Percentiles rank a stretch among this genome's conserved stretches.
These are phyloP conservation scores for Boeremia exigua DNA, from an alignment of 2,329 filamentous ascomycete species.

Conservation along the genomic window DNA sequence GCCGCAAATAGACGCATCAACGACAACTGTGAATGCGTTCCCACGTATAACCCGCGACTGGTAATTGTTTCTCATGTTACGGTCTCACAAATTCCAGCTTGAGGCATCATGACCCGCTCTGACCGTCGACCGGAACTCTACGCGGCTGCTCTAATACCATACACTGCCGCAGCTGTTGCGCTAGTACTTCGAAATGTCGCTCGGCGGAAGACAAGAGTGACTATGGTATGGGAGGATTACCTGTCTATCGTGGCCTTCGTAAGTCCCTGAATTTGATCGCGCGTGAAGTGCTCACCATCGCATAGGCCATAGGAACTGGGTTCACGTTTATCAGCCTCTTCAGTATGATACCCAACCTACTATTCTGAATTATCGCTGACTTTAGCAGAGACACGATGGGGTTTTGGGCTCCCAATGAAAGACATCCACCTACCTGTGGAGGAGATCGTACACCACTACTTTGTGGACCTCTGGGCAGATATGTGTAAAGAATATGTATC, in stretches of 20 bases:
- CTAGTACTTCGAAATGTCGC: constrained; percentile 24
- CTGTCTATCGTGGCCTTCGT: constrained; percentile 30
- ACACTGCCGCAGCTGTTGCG: constrained; percentile 26
- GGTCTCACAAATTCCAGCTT: constrained; percentile 8
- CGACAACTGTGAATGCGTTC: constrained; percentile 10
- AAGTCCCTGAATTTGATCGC: constrained; percentile 4
- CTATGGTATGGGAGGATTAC: constrained; percentile 32
- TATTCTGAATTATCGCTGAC: constrained; percentile 5
- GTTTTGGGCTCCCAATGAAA: constrained; percentile 23
- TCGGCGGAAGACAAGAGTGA: constrained; percentile 18
- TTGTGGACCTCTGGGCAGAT: constrained; percentile 28
- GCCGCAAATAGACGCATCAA: constrained; percentile 9
- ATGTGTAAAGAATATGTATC: constrained; percentile 19
- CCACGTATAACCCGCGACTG: constrained; percentile 13
- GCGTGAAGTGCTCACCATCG: constrained; percentile 5
- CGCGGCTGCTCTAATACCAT: constrained; percentile 26
- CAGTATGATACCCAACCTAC: constrained; percentile 18
- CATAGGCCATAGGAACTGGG: constrained; percentile 21
- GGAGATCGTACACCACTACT: constrained; percentile 26
- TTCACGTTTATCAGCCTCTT: constrained; percentile 32
- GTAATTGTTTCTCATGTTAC: constrained; percentile 16
- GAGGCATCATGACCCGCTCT: constrained; percentile 16
- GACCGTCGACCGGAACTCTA: constrained; percentile 29
- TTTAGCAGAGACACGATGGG: constrained; percentile 32
- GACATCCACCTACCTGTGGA: constrained; percentile 22